A percentile compares a stretch with the other conserved stretches of the same genome.
phyloP scores from a whole-genome alignment of 2,329 filamentous ascomycete species.

The Trichophyton benhamiae region DNA sequence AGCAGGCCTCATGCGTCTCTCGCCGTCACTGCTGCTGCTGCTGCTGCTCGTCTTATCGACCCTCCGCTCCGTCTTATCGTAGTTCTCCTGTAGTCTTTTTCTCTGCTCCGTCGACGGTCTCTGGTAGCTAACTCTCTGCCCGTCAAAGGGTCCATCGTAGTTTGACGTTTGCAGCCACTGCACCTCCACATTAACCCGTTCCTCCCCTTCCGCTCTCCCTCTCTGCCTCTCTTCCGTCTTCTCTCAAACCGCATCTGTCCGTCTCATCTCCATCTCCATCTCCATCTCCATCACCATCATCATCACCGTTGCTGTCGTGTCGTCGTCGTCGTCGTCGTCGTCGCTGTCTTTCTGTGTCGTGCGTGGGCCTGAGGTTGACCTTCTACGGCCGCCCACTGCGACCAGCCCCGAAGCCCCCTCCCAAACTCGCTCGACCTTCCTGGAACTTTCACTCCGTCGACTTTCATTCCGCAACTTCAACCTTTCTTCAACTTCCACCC shows the following conservation, averaged over 20 bases:
- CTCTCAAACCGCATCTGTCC: too few relatives aligned
- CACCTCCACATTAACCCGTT: background rate
- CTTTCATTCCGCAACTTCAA: slow-evolving; percentile 11
- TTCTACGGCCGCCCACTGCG: background rate
- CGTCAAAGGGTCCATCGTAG: background rate
- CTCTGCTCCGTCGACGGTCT: background rate
- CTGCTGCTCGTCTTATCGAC: too few relatives aligned
- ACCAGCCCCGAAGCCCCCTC: background rate
- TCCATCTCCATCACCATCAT: too few relatives aligned
- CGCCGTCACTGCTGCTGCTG: too few relatives aligned
- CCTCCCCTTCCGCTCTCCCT: background rate
- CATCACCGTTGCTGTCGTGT: background rate
- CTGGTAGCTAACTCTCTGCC: too few relatives aligned
- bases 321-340: background rate
- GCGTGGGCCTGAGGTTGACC: background rate
- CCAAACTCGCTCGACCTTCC: slow-evolving; percentile 6
- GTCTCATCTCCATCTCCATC: too few relatives aligned
- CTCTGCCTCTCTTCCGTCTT: background rate
- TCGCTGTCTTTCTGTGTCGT: background rate
- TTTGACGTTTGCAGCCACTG: background rate
- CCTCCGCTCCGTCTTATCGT: background rate
- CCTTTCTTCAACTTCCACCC: slow-evolving; percentile 4
- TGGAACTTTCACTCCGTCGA: background rate
- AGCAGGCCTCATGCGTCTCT: background rate
- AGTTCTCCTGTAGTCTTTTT: background rate